Conservation (phyloP, 345 rosid species). For the Pugionium dolabratum region DNA sequence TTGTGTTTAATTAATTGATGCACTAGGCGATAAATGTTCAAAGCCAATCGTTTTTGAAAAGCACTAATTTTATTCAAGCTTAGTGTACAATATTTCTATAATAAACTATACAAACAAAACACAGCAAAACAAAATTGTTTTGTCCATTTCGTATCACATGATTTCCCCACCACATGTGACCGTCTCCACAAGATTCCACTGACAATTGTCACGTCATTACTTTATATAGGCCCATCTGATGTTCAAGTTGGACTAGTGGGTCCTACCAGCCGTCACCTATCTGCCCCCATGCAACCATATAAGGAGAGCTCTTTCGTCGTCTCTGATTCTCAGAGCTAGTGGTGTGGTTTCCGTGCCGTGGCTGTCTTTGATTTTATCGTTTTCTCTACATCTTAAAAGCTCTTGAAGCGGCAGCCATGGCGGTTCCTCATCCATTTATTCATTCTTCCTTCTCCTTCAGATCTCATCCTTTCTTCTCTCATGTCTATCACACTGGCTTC, state of each 20-base stretch:
- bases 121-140: too few species aligned
- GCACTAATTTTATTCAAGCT: not conserved
- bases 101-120: constrained; percentile 6
- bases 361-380: constrained; percentile 21
- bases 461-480: constrained; percentile 32
- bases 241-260: constrained; percentile 38
- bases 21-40: too few species aligned
- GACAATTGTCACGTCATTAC: constrained; percentile 30
- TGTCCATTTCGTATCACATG: not conserved
- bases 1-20: too few species aligned
- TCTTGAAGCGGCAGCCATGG: constrained; percentile 37
- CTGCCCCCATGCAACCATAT: constrained; percentile 20
- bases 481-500: constrained; percentile 31
- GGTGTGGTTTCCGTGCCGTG: constrained; percentile 40
- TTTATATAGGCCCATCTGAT: constrained; percentile 1
- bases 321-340: not conserved
- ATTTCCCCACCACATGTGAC: constrained; percentile 38
- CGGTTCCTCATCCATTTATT: constrained; percentile 31
- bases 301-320: not conserved
- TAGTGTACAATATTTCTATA: not conserved
- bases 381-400: not conserved
- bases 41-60: too few species aligned
- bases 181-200: constrained; percentile 45
- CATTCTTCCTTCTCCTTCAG: constrained; percentile 23
- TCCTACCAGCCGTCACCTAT: constrained; percentile 27